Base-by-base conservation (phyloP, 2,329 filamentous ascomycete genomes). In the Pleurostoma richardsiae region DNA sequence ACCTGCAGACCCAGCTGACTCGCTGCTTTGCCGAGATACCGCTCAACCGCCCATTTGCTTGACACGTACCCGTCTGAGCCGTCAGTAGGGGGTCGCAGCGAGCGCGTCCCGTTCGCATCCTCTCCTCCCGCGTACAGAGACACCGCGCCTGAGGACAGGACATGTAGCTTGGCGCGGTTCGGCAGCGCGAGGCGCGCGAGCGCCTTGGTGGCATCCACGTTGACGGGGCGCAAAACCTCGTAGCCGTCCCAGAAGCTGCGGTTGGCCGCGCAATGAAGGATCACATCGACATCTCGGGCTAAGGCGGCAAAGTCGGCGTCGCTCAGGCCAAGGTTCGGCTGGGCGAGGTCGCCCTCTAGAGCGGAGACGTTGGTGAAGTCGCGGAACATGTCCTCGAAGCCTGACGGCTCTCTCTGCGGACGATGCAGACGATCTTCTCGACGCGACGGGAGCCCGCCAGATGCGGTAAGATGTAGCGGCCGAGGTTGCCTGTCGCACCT, bases 261-360 rank as follows among this genome's bases (percentile, higher is more conserved):
- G 26, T 68, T 63, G n/a, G 73, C 72, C 6, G 70, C 77, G 44
- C 63, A 67, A 57, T 80, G 83, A 27, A 87, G 72, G 42, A 86
- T 72, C 10, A 60, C 53, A 36, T 36, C 33, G 33, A 8, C n/a
- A n/a, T 8, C 8, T 36, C 33, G 8, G 10, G 40, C 26, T 26
- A 57, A 30, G 10, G 4, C 8, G 6, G 19, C 3, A 19, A 50
- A 52, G 2, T 46, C 47, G 10, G 41, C 44, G 27, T 43, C 29
- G 2, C 45, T 30, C 6, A 62, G 56, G 0, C 59, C 58, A 0
- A 64, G 43, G 4, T 41, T 29, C 1, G 57, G 54, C 6, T 26
- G 8, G 3, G 50, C 27, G 7, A 59, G 50, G 8, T 76, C 61
- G 39, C 57, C 51, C 0, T 29, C 27, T 39, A 59, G 45, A 10